Percentiles rank a stretch among this genome's conserved stretches.
These are phyloP conservation scores for Annulohypoxylon truncatum DNA, from an alignment of 2,329 filamentous ascomycete species.

Conservation along the genomic window DNA sequence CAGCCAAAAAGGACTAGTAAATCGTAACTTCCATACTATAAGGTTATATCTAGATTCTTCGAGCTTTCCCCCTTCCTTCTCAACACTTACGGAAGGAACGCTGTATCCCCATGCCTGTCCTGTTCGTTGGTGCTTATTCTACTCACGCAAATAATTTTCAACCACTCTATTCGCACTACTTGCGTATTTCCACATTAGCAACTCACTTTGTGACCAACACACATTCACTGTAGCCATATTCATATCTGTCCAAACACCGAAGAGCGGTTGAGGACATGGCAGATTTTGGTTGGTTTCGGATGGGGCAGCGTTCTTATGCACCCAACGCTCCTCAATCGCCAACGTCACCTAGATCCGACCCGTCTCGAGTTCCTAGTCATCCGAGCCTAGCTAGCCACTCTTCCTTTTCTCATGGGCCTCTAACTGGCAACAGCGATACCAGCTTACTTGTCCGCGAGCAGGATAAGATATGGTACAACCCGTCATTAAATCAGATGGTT, in stretches of 20 bases:
- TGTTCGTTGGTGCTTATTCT: too few species aligned
- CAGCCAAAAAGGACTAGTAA: too few species aligned
- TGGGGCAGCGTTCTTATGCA: constrained; percentile 42
- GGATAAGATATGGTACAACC: constrained; percentile 53
- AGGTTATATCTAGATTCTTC: too few species aligned
- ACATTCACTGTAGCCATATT: background rate
- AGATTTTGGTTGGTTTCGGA: constrained; percentile 42
- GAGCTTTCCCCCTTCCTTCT: background rate
- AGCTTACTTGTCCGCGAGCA: constrained; percentile 41
- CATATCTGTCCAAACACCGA: background rate
- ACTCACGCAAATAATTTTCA: too few species aligned
- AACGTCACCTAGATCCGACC: constrained; percentile 24
- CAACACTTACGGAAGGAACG: too few species aligned
- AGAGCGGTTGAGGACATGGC: constrained; percentile 30
- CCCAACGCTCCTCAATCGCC: constrained; percentile 36
- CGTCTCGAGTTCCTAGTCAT: constrained; percentile 43
- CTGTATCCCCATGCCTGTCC: too few species aligned
- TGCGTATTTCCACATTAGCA: background rate
- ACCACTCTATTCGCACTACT: background rate
- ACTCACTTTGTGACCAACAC: background rate
- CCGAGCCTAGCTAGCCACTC: constrained; percentile 33
- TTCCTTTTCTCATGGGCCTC: constrained; percentile 26
- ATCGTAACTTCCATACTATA: too few species aligned
- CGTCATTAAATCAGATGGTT: constrained; percentile 57
- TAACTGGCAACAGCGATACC: constrained; percentile 3